A percentile compares a stretch with the other conserved stretches of the same genome.
These are phyloP conservation scores for Coemansia brasiliensis DNA, from an alignment of 192 early-diverging fungal genomes.

Conservation along the genomic window DNA sequence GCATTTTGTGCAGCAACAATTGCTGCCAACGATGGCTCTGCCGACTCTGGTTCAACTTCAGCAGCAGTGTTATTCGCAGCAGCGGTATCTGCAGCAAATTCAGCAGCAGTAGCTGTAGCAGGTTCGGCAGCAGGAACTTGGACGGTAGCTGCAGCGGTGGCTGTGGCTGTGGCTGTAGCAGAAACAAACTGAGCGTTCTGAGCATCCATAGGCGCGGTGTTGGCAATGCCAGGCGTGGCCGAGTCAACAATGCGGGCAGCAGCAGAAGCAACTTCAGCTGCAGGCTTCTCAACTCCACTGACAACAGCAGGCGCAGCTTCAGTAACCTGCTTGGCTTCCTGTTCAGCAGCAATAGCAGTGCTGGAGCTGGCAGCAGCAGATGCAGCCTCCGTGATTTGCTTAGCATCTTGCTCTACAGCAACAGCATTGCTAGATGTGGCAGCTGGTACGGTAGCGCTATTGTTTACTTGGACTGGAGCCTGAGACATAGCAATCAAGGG, in stretches of 20 bases:
- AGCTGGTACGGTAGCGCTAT: background rate
- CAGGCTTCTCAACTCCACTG: background rate
- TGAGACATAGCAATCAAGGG: background rate
- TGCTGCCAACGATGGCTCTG: slow-evolving; percentile 12
- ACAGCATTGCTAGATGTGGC: background rate
- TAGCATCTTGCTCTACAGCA: background rate
- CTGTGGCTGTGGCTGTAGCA: slow-evolving; percentile 2
- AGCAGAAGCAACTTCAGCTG: background rate
- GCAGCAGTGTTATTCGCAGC: background rate
- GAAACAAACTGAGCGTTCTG: background rate
- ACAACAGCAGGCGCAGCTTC: background rate
- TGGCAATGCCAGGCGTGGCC: background rate
- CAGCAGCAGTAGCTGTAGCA: background rate
- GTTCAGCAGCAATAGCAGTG: background rate
- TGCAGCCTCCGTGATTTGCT: background rate
- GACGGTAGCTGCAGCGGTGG: slow-evolving; percentile 4
- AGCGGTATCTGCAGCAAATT: background rate
- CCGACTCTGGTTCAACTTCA: background rate
- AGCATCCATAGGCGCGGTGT: background rate
- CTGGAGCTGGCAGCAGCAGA: background rate
- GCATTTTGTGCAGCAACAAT: slow-evolving; percentile 35
- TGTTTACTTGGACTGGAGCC: background rate
- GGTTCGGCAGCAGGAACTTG: slow-evolving; percentile 5
- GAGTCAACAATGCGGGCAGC: background rate
- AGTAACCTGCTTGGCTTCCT: background rate